Conservation (phyloP, 306 rosid genomes). For the Ormosia emarginata region DNA sequence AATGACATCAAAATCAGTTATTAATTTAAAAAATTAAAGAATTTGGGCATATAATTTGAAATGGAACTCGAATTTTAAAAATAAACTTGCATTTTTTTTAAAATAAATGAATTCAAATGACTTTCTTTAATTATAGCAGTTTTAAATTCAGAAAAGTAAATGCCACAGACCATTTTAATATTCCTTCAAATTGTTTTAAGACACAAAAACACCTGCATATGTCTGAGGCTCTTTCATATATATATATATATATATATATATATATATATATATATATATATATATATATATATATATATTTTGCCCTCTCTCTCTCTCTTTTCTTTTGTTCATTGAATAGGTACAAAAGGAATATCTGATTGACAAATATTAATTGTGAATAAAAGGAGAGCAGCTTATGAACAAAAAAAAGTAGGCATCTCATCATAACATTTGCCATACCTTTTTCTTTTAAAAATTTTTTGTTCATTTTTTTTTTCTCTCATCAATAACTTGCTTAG, state of each 20-base stretch:
- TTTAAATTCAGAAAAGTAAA: background rate
- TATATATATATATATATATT: too few relatives aligned
- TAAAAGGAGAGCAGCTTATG: constrained; percentile 9
- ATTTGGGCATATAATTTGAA: background rate
- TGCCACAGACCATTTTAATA: background rate
- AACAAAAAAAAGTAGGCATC: constrained; percentile 24
- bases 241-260: too few relatives aligned
- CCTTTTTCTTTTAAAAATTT: background rate
- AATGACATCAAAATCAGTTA: background rate
- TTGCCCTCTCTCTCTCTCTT: background rate
- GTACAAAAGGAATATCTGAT: background rate
- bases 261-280: too few relatives aligned
- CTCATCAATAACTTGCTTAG: background rate
- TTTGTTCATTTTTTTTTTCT: background rate
- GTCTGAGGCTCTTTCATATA: background rate
- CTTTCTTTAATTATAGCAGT: background rate
- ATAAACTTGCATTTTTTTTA: background rate
- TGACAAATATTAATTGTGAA: constrained; percentile 21
- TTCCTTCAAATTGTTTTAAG: background rate
- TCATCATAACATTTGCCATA: constrained; percentile 26
- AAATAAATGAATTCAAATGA: background rate
- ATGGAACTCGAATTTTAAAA: background rate
- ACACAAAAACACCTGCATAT: constrained; percentile 9
- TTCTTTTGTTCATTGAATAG: background rate
- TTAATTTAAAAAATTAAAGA: background rate